Conservation (phyloP, 139 green algal genomes). For the Chlorella sp. region DNA sequence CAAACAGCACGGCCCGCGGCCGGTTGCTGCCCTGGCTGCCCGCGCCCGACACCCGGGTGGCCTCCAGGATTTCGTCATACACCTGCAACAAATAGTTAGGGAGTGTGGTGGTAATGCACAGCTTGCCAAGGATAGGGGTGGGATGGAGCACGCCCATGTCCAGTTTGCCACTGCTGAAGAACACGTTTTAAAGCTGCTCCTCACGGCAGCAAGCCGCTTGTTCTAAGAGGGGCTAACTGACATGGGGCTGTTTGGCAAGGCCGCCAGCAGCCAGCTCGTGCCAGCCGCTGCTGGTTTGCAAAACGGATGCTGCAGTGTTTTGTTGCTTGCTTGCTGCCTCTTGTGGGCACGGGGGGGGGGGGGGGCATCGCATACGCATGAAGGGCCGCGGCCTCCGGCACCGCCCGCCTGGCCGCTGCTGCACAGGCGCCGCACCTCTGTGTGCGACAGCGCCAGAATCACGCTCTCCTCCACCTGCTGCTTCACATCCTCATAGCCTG, state of each 20-base stretch:
- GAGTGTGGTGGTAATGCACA: too few species aligned
- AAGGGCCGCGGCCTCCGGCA: neutral
- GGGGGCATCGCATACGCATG: neutral
- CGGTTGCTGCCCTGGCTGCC: constrained; percentile 50
- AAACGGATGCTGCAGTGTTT: too few species aligned
- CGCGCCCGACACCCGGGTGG: constrained; percentile 58
- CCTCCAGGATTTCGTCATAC: constrained; percentile 67
- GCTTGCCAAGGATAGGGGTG: neutral
- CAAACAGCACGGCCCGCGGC: constrained; percentile 87
- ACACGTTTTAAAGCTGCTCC: too few species aligned
- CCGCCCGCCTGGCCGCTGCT: neutral
- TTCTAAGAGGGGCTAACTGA: too few species aligned
- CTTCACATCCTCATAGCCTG: constrained; percentile 92
- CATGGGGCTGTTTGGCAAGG: too few species aligned
- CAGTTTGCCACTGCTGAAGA: neutral
- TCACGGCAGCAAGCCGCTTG: neutral
- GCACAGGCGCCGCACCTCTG: constrained; percentile 23
- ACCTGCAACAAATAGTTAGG: constrained; percentile 72
- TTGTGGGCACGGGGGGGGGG: too few species aligned
- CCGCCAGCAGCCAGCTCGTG: too few species aligned
- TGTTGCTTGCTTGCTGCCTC: neutral
- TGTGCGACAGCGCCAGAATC: constrained; percentile 75
- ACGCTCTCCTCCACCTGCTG: constrained; percentile 87
- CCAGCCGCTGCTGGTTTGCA: too few species aligned
- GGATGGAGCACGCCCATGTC: neutral